A percentile compares a stretch with the other conserved stretches of the same genome.
phyloP scores from a whole-genome alignment of 1,284 basidiomycete species.

The Ganoderma resinaceum region DNA sequence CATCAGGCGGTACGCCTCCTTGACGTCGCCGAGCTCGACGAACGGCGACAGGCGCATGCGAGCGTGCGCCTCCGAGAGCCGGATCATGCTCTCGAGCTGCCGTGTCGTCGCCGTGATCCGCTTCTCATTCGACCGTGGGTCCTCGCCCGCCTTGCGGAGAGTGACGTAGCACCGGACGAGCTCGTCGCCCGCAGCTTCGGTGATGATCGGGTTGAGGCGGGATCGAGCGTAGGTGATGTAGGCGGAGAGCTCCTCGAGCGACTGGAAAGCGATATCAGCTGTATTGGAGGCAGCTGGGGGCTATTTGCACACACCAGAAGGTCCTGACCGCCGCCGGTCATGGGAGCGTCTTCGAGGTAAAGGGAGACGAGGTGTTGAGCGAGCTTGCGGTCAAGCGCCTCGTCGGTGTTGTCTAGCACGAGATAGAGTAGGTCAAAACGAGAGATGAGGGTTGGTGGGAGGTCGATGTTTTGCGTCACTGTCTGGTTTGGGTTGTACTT shows the following conservation, averaged over 20 bases:
- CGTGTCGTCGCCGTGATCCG: slow-evolving; percentile 98
- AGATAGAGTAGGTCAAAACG: slow-evolving; percentile 99
- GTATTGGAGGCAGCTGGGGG: background rate
- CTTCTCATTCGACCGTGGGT: slow-evolving; percentile 87
- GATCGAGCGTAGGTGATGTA: slow-evolving; percentile 95
- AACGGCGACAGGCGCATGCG: slow-evolving; percentile 90
- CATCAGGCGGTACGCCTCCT: slow-evolving; percentile 93
- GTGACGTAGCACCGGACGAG: slow-evolving; percentile 92
- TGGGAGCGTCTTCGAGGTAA: slow-evolving; percentile 92
- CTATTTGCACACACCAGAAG: slow-evolving; percentile 69
- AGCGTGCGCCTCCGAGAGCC: slow-evolving; percentile 96
- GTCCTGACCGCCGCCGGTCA: slow-evolving; percentile 68
- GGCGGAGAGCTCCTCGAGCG: slow-evolving; percentile 88
- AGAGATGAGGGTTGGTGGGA: slow-evolving; percentile 97
- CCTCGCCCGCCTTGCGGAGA: slow-evolving; percentile 91
- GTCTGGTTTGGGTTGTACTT: slow-evolving; percentile 93
- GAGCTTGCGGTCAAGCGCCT: slow-evolving; percentile 86
- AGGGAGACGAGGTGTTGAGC: slow-evolving; percentile 94
- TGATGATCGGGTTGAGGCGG: slow-evolving; percentile 90
- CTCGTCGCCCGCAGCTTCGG: slow-evolving; percentile 85
- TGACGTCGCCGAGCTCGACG: slow-evolving; percentile 89
- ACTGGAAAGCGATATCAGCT: slow-evolving; percentile 51
- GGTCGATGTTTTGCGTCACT: slow-evolving; percentile 88
- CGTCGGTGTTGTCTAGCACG: slow-evolving; percentile 95
- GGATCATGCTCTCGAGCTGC: slow-evolving; percentile 97